Conservation (phyloP, 2,329 filamentous ascomycete species). For the Cyclaneusma minus region DNA sequence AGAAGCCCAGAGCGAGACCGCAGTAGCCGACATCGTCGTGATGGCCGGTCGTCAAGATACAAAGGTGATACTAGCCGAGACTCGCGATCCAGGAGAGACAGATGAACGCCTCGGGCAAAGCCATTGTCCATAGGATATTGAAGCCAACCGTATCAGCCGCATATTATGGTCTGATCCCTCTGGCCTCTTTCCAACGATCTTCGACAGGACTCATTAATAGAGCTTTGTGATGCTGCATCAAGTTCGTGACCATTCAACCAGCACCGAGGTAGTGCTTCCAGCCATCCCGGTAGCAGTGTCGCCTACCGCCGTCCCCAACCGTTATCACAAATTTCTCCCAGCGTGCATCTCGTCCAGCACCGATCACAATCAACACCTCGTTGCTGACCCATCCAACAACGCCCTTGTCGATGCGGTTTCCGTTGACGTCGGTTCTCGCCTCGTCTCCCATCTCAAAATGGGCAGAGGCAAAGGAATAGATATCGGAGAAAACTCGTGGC, state of each 20-base stretch:
- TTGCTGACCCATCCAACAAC: slow-evolving; percentile 74
- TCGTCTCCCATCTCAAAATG: slow-evolving; percentile 79
- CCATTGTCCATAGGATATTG: background rate
- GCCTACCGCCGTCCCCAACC: slow-evolving; percentile 52
- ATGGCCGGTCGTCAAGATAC: too few species aligned
- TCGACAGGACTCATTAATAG: too few species aligned
- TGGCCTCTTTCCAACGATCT: too few species aligned
- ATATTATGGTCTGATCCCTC: too few species aligned
- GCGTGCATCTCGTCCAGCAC: slow-evolving; percentile 62
- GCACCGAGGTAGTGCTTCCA: slow-evolving; percentile 64
- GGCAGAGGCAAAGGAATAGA: slow-evolving; percentile 69
- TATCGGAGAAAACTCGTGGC: slow-evolving; percentile 75
- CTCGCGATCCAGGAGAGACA: too few species aligned
- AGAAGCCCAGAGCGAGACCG: too few species aligned
- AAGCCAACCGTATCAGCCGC: too few species aligned
- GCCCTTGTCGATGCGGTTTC: slow-evolving; percentile 54
- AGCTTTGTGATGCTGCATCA: too few species aligned
- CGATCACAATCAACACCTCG: slow-evolving; percentile 57
- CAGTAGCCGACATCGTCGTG: too few species aligned
- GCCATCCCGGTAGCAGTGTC: slow-evolving; percentile 53
- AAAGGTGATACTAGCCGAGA: too few species aligned
- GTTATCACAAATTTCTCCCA: slow-evolving; percentile 78
- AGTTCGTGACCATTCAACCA: slow-evolving; percentile 9
- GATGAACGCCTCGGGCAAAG: background rate
- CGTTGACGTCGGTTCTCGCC: slow-evolving; percentile 27